phyloP scores from a whole-genome alignment of 2,329 filamentous ascomycete genomes.

The Cladosporium halotolerans region DNA sequence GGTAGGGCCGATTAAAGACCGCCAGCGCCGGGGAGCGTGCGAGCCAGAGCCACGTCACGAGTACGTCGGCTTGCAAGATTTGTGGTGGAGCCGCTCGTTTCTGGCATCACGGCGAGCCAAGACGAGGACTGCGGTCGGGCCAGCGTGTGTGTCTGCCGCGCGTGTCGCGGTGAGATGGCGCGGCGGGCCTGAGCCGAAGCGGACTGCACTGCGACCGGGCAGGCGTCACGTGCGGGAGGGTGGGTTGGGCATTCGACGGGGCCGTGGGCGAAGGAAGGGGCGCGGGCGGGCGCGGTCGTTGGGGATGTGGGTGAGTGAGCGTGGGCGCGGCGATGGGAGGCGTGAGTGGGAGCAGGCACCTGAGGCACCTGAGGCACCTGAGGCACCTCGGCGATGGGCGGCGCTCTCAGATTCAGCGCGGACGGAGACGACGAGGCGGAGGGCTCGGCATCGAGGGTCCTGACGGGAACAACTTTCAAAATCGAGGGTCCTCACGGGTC shows the following conservation, averaged over 20 bases:
- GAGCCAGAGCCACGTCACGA: neutral
- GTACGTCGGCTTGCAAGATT: neutral
- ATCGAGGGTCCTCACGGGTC: too few relatives aligned
- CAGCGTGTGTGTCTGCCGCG: neutral
- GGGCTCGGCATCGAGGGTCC: too few relatives aligned
- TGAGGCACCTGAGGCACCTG: too few relatives aligned
- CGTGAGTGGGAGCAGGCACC: too few relatives aligned
- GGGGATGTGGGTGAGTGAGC: neutral
- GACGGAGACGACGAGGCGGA: too few relatives aligned
- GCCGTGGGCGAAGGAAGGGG: neutral
- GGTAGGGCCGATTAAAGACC: neutral
- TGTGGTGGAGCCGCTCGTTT: neutral
- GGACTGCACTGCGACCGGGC: neutral
- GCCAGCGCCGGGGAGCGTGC: neutral
- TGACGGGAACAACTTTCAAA: too few relatives aligned
- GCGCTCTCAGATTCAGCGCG: too few relatives aligned
- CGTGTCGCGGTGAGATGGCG: neutral
- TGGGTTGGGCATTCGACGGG: neutral
- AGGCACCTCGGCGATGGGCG: neutral
- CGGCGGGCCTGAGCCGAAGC: neutral
- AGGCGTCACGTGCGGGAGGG: slow-evolving; percentile 1
- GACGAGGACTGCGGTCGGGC: neutral
- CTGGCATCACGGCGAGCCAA: neutral
- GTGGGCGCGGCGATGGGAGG: neutral
- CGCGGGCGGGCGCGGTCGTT: neutral